Evolutionary conservation across 106 monocot species (phyloP).

Genomic region (Dendrobium huoshanense): DNA sequence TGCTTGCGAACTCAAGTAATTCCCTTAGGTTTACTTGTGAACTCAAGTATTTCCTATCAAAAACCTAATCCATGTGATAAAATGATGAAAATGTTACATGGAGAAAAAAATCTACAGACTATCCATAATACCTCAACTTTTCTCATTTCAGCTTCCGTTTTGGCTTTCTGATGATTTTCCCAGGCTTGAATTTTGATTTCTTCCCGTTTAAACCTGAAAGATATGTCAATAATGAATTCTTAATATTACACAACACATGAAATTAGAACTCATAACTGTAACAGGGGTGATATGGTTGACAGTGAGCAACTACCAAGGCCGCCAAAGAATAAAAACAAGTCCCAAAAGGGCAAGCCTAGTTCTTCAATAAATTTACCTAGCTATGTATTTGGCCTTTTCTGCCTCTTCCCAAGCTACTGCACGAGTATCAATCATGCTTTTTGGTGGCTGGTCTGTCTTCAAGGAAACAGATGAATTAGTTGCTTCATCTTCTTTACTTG

Average conservation of each 20-base stretch:
- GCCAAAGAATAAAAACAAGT: neutral
- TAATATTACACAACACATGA: neutral
- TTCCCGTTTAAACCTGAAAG: constrained; percentile 42
- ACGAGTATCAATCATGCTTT: constrained; percentile 47
- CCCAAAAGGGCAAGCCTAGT: neutral
- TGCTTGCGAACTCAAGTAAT: too few relatives aligned
- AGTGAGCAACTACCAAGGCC: neutral
- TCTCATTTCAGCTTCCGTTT: constrained; percentile 50
- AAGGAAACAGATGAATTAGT: constrained; percentile 24
- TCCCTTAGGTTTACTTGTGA: too few relatives aligned
- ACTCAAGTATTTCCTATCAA: too few relatives aligned
- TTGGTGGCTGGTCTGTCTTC: constrained; percentile 24
- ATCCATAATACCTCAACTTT: constrained; percentile 31
- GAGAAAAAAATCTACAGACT: neutral
- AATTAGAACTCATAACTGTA: neutral
- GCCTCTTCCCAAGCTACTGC: constrained; percentile 96
- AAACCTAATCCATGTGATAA: too few relatives aligned
- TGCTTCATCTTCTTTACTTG: constrained; percentile 73
- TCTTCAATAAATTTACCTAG: constrained; percentile 41
- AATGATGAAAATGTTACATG: neutral
- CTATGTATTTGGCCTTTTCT: constrained; percentile 78
- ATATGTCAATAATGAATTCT: neutral
- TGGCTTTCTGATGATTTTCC: constrained; percentile 59
- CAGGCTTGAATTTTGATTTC: constrained; percentile 48
- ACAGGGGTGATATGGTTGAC: neutral